Percentiles rank a stretch among this genome's conserved stretches.
Evolutionary conservation across 2,329 filamentous ascomycete species (phyloP).

Genomic region (Escovopsis sp.): DNA sequence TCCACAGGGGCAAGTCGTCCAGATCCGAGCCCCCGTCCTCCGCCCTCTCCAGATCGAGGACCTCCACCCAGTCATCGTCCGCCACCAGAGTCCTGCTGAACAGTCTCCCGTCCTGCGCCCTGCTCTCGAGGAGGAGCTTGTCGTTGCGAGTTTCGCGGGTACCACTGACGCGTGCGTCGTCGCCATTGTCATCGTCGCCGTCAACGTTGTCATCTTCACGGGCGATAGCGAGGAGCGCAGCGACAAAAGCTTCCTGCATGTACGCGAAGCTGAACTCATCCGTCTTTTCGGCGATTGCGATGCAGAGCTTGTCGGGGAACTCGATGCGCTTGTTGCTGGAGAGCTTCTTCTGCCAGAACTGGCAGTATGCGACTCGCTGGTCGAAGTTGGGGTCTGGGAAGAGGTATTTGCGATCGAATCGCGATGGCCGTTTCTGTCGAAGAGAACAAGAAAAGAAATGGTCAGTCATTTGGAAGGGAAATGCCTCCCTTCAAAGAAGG

Average conservation of each 20-base stretch:
- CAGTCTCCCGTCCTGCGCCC: not conserved
- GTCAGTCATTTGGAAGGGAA: conserved; percentile 2
- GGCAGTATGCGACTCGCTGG: conserved; percentile 43
- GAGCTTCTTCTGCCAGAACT: conserved; percentile 46
- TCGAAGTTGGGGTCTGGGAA: conserved; percentile 41
- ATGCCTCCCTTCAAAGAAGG: too few species aligned
- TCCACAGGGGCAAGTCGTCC: conserved; percentile 39
- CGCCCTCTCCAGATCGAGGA: conserved; percentile 10
- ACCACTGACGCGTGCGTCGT: conserved; percentile 33
- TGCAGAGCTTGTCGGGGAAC: conserved; percentile 42
- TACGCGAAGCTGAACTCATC: conserved; percentile 54
- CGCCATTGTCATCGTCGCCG: conserved; percentile 6
- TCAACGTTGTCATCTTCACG: conserved; percentile 13
- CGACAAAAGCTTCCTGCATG: conserved; percentile 54
- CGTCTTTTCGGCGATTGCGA: conserved; percentile 45
- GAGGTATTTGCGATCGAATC: conserved; percentile 52
- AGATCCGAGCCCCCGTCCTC: conserved; percentile 24
- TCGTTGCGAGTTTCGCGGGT: conserved; percentile 29
- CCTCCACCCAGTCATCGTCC: conserved; percentile 23
- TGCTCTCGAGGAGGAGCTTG: not conserved
- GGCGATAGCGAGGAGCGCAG: conserved; percentile 44
- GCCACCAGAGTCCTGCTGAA: conserved; percentile 12
- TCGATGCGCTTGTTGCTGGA: conserved; percentile 39
- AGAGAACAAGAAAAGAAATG: too few species aligned
- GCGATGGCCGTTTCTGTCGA: conserved; percentile 47